These are phyloP conservation scores for Penicillium crystallinum DNA, from an alignment of 495 filamentous ascomycete genomes.

Conservation along the genomic window DNA sequence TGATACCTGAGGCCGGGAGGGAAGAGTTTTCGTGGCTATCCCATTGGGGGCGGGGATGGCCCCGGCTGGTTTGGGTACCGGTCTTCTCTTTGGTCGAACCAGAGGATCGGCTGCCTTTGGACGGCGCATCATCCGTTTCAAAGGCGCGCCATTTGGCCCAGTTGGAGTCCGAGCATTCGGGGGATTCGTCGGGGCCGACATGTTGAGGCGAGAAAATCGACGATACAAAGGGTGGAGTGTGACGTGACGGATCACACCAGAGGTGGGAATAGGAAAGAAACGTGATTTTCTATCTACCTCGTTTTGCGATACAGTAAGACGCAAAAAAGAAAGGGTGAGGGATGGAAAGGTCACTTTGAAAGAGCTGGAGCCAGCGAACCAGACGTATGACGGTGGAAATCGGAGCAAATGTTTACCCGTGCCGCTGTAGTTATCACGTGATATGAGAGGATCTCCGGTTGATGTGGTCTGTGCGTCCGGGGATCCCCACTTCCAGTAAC, in stretches of 20 bases:
- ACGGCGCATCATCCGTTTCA: conserved; percentile 35
- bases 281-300: neutral
- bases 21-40: conserved; percentile 21
- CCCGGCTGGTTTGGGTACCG: conserved; percentile 25
- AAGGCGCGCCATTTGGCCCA: conserved; percentile 31
- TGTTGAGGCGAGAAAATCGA: conserved; percentile 10
- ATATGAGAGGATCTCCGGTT: neutral
- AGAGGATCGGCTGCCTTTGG: conserved; percentile 61
- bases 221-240: neutral
- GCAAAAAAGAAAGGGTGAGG: neutral
- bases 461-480: neutral
- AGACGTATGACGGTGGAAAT: neutral
- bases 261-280: neutral
- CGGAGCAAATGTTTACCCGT: neutral
- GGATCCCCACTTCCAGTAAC: neutral
- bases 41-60: conserved; percentile 12
- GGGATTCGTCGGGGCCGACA: conserved; percentile 35
- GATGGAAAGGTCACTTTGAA: neutral
- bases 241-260: neutral
- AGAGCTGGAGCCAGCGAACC: neutral
- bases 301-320: neutral
- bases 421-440: neutral
- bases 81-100: conserved; percentile 56
- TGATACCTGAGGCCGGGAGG: conserved; percentile 18
- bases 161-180: conserved; percentile 27